These are phyloP conservation scores for Leucaena leucocephala DNA, from an alignment of 306 rosid genomes.

Conservation along the genomic window DNA sequence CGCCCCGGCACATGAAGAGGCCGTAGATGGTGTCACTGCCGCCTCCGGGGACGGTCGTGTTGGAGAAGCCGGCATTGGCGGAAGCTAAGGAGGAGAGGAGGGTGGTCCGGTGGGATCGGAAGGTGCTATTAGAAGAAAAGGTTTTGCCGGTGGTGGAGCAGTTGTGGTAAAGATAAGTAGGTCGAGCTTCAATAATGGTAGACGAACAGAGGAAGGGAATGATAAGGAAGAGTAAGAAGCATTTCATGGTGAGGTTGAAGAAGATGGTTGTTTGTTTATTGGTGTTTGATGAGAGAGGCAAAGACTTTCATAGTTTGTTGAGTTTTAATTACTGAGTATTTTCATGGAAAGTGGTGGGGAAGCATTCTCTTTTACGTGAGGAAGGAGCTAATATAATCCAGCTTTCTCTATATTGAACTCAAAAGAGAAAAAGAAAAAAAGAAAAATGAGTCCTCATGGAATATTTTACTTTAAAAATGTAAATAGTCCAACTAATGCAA, in stretches of 20 bases:
- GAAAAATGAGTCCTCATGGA: too few species aligned
- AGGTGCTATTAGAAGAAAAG: neutral
- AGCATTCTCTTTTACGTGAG: neutral
- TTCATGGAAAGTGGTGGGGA: neutral
- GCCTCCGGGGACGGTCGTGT: neutral
- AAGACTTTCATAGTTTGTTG: neutral
- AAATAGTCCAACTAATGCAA: too few species aligned
- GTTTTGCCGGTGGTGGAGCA: neutral
- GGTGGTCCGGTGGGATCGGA: neutral
- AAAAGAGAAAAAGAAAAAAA: too few species aligned
- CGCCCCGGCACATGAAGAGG: neutral
- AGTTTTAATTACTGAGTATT: neutral
- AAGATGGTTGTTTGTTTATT: neutral
- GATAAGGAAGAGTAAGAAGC: neutral
- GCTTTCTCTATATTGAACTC: too few species aligned
- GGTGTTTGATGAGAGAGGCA: neutral
- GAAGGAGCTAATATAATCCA: neutral
- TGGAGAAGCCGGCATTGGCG: neutral
- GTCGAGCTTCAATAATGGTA: neutral
- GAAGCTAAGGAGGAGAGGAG: neutral
- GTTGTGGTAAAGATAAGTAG: neutral
- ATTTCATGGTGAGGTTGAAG: neutral
- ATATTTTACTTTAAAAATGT: too few species aligned
- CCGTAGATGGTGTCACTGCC: neutral
- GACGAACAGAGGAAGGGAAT: neutral